Evolutionary conservation across 1,284 basidiomycete species (phyloP).

Genomic region (Inonotus obliquus): DNA sequence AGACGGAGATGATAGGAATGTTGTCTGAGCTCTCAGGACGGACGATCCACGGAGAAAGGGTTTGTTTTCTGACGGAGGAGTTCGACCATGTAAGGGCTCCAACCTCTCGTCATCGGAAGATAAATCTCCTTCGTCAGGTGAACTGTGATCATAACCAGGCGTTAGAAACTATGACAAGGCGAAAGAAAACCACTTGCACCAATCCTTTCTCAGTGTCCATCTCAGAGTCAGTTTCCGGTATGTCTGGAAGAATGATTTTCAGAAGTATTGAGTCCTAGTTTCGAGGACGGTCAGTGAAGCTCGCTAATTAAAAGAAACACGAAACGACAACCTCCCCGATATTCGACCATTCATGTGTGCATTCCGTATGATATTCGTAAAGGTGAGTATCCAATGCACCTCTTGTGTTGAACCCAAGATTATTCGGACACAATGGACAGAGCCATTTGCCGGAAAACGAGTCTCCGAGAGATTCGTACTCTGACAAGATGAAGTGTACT

Average conservation of each 20-base stretch:
- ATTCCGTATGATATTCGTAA: constrained; percentile 46
- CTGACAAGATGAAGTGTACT: neutral
- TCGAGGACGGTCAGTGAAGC: neutral
- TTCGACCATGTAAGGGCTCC: neutral
- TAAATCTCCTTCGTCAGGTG: neutral
- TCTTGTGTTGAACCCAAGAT: constrained; percentile 42
- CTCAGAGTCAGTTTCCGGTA: constrained; percentile 10
- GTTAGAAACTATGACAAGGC: neutral
- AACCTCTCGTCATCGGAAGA: neutral
- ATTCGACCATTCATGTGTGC: constrained; percentile 40
- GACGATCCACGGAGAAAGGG: constrained; percentile 16
- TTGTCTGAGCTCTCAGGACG: neutral
- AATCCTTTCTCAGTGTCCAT: neutral
- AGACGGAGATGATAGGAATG: constrained; percentile 1
- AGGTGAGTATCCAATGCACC: constrained; percentile 52
- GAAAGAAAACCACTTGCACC: neutral
- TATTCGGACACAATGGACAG: constrained; percentile 59
- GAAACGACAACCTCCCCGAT: constrained; percentile 18
- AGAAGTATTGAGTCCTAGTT: constrained; percentile 28
- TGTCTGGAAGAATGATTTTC: constrained; percentile 9
- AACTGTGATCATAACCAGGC: neutral
- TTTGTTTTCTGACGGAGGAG: constrained; percentile 7
- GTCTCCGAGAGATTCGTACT: neutral
- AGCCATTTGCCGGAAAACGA: constrained; percentile 31
- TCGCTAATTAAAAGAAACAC: neutral